Base-by-base conservation (phyloP, 441 rosid genomes). In the Adansonia gregorii region DNA sequence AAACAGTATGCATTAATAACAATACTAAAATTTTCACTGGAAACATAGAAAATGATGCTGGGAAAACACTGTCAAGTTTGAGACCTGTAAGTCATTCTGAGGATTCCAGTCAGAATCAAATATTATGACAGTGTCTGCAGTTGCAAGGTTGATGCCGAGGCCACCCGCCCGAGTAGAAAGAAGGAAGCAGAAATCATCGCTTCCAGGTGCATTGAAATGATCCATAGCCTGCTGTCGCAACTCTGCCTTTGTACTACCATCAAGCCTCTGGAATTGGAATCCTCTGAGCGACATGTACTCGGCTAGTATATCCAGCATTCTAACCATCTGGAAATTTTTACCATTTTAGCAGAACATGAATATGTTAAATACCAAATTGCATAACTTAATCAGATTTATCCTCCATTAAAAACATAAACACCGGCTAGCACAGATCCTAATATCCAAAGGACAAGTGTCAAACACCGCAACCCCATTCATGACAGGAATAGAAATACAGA, bases 101-200 rank as follows among this genome's bases (percentile, higher is more conserved):
- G 99, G 99, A 82, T 97, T 97, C 99, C 98, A 97, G 85, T 97
- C 99, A 41, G 99, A 95, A 88, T 95, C 99, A 92, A 95, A 97
- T 85, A 97, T 95, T 75, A 97, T 97, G 79, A 97, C 99, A 67
- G 99, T 95, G 87, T 97, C 98, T 39, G 98, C 99, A 61, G 99
- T 95, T 69, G 99, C 99, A 75, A 97, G 98, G 86, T 97, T 95
- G 81, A 97, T 97, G 75, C 99, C 99, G 72, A 97, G 93, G 80
- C 99, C 99, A 82, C 99, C 99, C 76, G 99, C 99, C 74, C 99
- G 89, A 74, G 99, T 97, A 22, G 99, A 97, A 80, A 97, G 96
- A 81, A 97, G 97, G 85, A 97, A 97, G 88, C 98, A 93, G 79
- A 97, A 97, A 91, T 95, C 98, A 78, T 95, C 99, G 87, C 99